phyloP scores from a whole-genome alignment of 2,329 filamentous ascomycete species.

The Botrytis fragariae region DNA sequence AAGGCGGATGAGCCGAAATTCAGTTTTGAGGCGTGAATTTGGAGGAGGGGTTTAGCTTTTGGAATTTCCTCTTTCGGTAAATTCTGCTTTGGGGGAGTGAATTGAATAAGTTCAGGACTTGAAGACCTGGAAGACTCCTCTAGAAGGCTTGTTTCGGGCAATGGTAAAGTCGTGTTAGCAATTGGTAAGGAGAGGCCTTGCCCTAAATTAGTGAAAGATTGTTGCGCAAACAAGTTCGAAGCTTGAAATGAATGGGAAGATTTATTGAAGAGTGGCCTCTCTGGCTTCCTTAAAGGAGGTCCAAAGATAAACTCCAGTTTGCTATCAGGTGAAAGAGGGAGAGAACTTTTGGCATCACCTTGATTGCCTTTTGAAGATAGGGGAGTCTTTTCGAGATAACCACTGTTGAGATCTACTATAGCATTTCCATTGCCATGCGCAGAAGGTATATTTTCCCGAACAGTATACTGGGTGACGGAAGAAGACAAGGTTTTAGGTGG shows the following conservation, averaged over 20 bases:
- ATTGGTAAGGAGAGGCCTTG: neutral
- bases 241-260: neutral
- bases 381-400: neutral
- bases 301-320: neutral
- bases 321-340: too few relatives aligned
- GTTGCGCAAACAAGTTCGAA: neutral
- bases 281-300: neutral
- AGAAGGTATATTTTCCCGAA: neutral
- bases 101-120: slow-evolving; percentile 7
- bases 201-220: neutral
- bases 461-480: neutral
- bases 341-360: slow-evolving; percentile 1
- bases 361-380: neutral
- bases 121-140: neutral
- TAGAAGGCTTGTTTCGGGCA: neutral
- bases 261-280: neutral
- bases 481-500: neutral
- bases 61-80: neutral
- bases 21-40: slow-evolving; percentile 4
- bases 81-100: slow-evolving; percentile 2
- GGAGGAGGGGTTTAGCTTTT: neutral
- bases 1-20: neutral
- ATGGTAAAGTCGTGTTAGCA: neutral
- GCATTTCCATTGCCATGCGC: neutral
- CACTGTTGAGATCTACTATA: neutral